Base-by-base conservation (phyloP, 2,329 filamentous ascomycete species). In the Talaromyces atroroseus region DNA sequence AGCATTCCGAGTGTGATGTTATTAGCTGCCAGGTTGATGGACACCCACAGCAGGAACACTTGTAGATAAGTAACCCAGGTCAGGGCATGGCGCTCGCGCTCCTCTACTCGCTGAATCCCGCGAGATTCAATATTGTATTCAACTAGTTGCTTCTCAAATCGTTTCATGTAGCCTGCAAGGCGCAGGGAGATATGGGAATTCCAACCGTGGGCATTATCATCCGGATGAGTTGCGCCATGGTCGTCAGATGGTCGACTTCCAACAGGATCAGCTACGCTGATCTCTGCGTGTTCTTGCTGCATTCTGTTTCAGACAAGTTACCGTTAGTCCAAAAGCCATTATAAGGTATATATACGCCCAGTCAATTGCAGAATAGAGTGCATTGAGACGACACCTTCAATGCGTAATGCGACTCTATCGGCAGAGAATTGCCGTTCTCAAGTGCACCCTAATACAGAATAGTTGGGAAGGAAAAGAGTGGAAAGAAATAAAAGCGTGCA, bases 1-100 rank as follows among this genome's bases (percentile, higher is more conserved):
- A 86, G 75, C 77, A 85, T 83, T 0, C 82, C 83, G n/a, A 86
- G 73, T 0, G 82, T 84, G 46, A 86, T 79, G 61, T 86, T 85
- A 68, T 85, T 84, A 24, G 83, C 80, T 2, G 81, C 80, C 10
- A 85, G 71, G 63, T 86, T 86, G 66, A 85, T 79, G 10, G 80
- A 82, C 59, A 84, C 78, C 83, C 83, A 86, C 49, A 86, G 69
- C 48, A 83, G 67, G 18, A 77, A 78, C 21, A 81, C 77, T 65
- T 85, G 81, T 38, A 78, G 69, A 64, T 82, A 82, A 32, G 80
- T 78, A n/a, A 81, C 61, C 61, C 75, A 73, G 18, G 73, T 72
- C 51, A 81, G 65, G 49, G 76, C 75, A 61, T 82, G 79, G 18
- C 82, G 78, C 63, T 85, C 80, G 52, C 80, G 68, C 0, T 76